Base-by-base conservation (phyloP, 2,329 filamentous ascomycete genomes). In the Fusarium scirpi region DNA sequence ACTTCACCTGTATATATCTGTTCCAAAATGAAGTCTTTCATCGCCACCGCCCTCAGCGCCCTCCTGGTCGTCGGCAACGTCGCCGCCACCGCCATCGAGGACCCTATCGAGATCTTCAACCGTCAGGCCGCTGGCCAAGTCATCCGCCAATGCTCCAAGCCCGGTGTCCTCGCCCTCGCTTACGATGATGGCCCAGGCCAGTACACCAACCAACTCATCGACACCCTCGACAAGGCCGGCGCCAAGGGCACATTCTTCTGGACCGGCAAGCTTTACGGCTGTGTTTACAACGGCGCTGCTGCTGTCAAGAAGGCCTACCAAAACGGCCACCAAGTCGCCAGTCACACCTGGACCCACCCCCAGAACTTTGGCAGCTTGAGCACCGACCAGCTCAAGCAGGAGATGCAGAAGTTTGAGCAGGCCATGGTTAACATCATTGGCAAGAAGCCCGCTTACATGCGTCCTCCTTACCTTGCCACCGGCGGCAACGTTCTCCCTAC, bases 171-270 rank as follows among this genome's bases (percentile, higher is more conserved):
- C 5, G 84, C 85, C 1, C 80, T 87, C n/a, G 85, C 85, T 3
- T 87, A 85, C 65, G 85, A 87, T 58, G 85, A 87, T 56, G 85
- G 85, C 1, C 85, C 85, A 2, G 85, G 83, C 62, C 75, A 80
- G 57, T 86, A 84, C 72, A 88, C 85, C 0, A 80, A 76, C 4
- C 77, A 80, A 47, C 77, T 88, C 3, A 78, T 88, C n/a, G 84
- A 87, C 70, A 84, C 82, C 18, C 79, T 88, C 20, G 80, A 86
- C 70, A 74, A 75, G 6, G 82, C 81, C 9, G 82, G 80, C 10
- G 85, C 82, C 44, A 86, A 86, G 74, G 86, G 82, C 8, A 88
- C 85, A 5, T 87, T 86, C 76, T 87, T 87, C 78, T 82, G 82
- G 73, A 86, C 84, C 0, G 84, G 84, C 2, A 85, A 83, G 1